phyloP scores from a whole-genome alignment of 139 green algal species.

The Trebouxia sp. region DNA sequence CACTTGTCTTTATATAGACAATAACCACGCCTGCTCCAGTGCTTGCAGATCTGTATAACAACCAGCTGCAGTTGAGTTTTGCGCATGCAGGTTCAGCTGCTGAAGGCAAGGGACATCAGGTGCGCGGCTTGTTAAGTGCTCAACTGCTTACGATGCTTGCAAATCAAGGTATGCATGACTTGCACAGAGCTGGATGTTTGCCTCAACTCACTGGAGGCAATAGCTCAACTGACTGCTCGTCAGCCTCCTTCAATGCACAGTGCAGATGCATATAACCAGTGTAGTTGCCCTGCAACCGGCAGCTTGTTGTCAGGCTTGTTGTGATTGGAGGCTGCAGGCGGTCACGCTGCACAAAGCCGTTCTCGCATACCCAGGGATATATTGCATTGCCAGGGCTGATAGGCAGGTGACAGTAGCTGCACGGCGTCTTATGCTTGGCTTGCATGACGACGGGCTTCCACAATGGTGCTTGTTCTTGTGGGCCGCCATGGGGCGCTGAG shows the following conservation, averaged over 20 bases:
- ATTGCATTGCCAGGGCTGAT: slow-evolving; percentile 9
- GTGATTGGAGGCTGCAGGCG: too few species aligned
- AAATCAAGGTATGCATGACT: background rate
- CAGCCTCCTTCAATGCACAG: slow-evolving; percentile 27
- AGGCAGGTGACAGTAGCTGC: slow-evolving; percentile 15
- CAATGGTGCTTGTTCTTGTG: background rate
- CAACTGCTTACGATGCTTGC: too few species aligned
- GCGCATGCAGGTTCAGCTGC: too few species aligned
- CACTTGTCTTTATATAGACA: slow-evolving; percentile 42
- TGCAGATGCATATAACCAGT: slow-evolving; percentile 24
- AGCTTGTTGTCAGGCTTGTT: too few species aligned
- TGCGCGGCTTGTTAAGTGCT: too few species aligned
- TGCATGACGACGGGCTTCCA: slow-evolving; percentile 26
- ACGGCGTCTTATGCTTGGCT: slow-evolving; percentile 15
- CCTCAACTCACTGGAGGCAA: background rate
- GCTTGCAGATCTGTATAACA: slow-evolving; percentile 43
- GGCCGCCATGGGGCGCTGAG: background rate
- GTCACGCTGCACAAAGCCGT: background rate
- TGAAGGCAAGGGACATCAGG: too few species aligned
- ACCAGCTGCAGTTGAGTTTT: too few species aligned
- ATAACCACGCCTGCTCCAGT: slow-evolving; percentile 42
- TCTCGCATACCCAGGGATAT: background rate
- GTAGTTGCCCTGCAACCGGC: slow-evolving; percentile 1
- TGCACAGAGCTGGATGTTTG: background rate
- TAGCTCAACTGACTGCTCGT: background rate